Evolutionary conservation across 2,329 filamentous ascomycete species (phyloP).

Genomic region (Colletotrichum sp.): DNA sequence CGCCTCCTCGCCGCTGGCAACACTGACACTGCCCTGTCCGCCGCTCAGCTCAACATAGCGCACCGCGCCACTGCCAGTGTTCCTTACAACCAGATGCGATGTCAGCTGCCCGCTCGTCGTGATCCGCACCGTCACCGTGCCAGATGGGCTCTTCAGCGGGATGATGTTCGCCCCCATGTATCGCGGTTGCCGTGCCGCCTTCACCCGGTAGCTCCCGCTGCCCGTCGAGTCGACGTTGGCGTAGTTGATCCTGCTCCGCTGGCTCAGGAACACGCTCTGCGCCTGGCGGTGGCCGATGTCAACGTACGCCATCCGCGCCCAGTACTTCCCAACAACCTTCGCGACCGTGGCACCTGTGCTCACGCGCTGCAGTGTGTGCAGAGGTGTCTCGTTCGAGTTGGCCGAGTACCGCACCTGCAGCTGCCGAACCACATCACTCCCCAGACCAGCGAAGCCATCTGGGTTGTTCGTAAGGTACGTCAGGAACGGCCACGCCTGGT

Average conservation of each 20-base stretch:
- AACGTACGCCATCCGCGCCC: constrained; percentile 58
- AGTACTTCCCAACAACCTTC: constrained; percentile 53
- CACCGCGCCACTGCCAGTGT: constrained; percentile 30
- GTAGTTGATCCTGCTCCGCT: constrained; percentile 42
- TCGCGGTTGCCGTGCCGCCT: constrained; percentile 42
- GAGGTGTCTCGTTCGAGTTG: constrained; percentile 53
- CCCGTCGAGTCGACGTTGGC: constrained; percentile 43
- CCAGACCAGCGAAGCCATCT: constrained; percentile 45
- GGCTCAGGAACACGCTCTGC: constrained; percentile 38
- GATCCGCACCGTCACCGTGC: constrained; percentile 35
- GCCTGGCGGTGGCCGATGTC: constrained; percentile 52
- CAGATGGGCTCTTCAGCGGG: constrained; percentile 41
- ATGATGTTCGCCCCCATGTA: constrained; percentile 59
- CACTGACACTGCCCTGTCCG: constrained; percentile 35
- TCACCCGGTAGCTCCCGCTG: constrained; percentile 42
- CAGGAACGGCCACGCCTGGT: constrained; percentile 57
- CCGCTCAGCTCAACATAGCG: constrained; percentile 41
- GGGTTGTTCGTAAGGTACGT: constrained; percentile 53
- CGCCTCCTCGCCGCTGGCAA: constrained; percentile 43
- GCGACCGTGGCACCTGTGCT: constrained; percentile 35
- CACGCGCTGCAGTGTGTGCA: constrained; percentile 49
- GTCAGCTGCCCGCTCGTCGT: constrained; percentile 40
- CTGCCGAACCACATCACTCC: constrained; percentile 44
- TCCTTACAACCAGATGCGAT: constrained; percentile 44
- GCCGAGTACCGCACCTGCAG: constrained; percentile 47